Evolutionary conservation across 192 early-diverging fungal genomes (phyloP).

Genomic region (Linnemannia hyalina): DNA sequence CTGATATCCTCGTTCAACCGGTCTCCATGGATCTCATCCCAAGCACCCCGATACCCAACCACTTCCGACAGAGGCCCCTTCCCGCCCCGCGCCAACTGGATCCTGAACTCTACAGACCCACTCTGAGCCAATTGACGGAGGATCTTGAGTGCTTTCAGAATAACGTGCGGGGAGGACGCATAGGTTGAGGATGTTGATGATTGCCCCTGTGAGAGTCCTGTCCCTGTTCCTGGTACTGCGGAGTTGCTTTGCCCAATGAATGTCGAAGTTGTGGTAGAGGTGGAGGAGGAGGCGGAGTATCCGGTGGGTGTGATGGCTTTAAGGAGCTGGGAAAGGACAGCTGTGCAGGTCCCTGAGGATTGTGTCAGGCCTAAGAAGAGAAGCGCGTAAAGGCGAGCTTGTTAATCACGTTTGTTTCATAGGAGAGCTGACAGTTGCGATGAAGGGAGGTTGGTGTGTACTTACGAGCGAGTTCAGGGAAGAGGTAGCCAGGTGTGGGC

Average conservation of each 20-base stretch:
- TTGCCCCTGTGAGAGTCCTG: background rate
- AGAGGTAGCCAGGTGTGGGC: conserved; percentile 55
- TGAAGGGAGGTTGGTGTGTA: no score
- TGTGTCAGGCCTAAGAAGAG: conserved; percentile 27
- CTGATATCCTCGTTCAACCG: conserved; percentile 40
- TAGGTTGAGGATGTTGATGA: conserved; percentile 14
- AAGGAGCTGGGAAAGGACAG: conserved; percentile 33
- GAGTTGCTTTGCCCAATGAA: background rate
- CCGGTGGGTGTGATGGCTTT: conserved; percentile 32
- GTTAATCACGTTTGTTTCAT: background rate
- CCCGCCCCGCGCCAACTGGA: conserved; percentile 21
- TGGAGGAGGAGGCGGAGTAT: background rate
- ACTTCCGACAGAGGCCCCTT: conserved; percentile 26
- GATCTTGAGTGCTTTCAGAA: conserved; percentile 51
- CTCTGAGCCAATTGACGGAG: conserved; percentile 46
- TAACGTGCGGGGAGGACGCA: conserved; percentile 30
- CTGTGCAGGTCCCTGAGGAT: conserved; percentile 24
- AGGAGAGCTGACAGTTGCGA: background rate
- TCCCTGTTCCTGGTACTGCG: background rate
- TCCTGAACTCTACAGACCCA: conserved; percentile 40
- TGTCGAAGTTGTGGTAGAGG: background rate
- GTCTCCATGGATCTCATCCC: conserved; percentile 54
- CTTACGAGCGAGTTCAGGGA: conserved; percentile 47
- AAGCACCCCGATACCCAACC: conserved; percentile 35
- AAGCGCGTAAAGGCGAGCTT: background rate